A percentile compares a stretch with the other conserved stretches of the same genome.
Conservation (phyloP, 1,139 yeast genomes). For the Saccharomyces hybrid region DNA sequence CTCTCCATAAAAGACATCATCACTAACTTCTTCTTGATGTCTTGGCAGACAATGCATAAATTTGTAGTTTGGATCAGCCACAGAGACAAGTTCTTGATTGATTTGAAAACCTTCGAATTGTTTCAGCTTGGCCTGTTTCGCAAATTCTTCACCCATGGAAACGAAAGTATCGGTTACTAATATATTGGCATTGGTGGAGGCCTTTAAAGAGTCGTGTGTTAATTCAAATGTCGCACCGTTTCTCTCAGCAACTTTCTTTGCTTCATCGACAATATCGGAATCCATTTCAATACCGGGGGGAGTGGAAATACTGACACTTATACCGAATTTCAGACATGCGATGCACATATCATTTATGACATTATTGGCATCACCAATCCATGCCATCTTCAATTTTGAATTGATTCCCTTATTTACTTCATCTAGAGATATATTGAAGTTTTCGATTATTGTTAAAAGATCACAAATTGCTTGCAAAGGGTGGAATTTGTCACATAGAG, state of each 20-base stretch:
- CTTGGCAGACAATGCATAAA: conserved; percentile 98
- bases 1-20: conserved; percentile 81
- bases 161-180: conserved; percentile 97
- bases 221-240: conserved; percentile 50
- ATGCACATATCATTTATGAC: conserved; percentile 88
- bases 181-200: conserved; percentile 67
- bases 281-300: conserved; percentile 68
- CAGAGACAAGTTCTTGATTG: conserved; percentile 50
- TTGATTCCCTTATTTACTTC: conserved; percentile 16
- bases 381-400: conserved; percentile 60
- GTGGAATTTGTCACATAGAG: conserved; percentile 86
- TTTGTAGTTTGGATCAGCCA: conserved; percentile 64
- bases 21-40: conserved; percentile 87
- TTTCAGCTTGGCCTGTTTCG: conserved; percentile 58
- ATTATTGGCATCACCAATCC: conserved; percentile 97
- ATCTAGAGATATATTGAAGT: conserved; percentile 39
- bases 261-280: conserved; percentile 46
- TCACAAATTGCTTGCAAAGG: conserved; percentile 96
- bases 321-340: conserved; percentile 81
- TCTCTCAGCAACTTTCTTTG: conserved; percentile 44
- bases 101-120: conserved; percentile 86
- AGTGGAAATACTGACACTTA: conserved; percentile 73
- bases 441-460: conserved; percentile 73
- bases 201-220: conserved; percentile 65
- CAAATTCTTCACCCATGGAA: conserved; percentile 94